Base-by-base conservation (phyloP, 2,329 filamentous ascomycete species). In the Alternaria gaisen region DNA sequence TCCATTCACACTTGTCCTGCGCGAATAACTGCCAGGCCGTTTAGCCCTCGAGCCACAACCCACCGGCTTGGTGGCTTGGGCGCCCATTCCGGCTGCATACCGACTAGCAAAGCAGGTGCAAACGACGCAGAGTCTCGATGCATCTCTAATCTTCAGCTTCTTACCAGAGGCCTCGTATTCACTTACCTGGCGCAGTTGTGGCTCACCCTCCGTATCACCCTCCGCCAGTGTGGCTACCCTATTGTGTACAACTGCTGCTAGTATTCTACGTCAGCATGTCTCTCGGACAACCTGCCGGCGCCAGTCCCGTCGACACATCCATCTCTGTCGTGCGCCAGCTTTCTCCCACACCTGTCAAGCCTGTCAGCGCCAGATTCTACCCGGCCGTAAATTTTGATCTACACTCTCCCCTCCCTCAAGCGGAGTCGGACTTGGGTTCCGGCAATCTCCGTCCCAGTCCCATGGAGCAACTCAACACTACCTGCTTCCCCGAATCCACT, bases 361-460 rank as follows among this genome's bases (percentile, higher is more conserved):
- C 32, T 52, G 48, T 52, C 50, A 52, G 50, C 50, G 36, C 24
- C n/a, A 20, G 50, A 32, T 30, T 32, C 16, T 11, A 26, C n/a
- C 43, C 18, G 7, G 43, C 18, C 50, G 24, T 20, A 52, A 52
- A 52, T 52, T 41, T 24, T 30, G 30, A 50, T 50, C 46, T 50
- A 50, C 30, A 38, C 22, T n/a, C 20, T 12, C 46, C 50, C 36
- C 34, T 41, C 34, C 36, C 50, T 40, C 22, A 30, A 30, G 16
- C 36, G 14, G 36, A 50, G 20, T 50, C 46, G 8, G 30, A 18
- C 46, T 38, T 50, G 32, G 36, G 34, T 20, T 43, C 42, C 42
- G 53, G 53, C 43, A 56, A 56, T 47, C 32, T 41, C 34, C 51
- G 50, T 38, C 20, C 43, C 41, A 53, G 32, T 43, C 36, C 48